phyloP scores from a whole-genome alignment of 192 early-diverging fungal genomes.

The Phycomyces blakesleeanus region DNA sequence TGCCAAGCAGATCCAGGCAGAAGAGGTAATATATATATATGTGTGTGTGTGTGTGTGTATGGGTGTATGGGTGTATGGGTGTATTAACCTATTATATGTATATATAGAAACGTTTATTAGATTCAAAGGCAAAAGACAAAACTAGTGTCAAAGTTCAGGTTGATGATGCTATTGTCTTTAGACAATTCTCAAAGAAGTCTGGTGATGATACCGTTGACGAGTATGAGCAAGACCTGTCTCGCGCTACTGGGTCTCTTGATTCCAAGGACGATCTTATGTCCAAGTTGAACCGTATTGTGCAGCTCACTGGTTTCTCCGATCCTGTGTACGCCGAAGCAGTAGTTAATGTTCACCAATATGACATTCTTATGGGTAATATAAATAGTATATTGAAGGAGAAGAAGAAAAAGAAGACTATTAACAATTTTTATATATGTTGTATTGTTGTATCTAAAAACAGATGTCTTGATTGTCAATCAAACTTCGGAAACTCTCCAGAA shows the following conservation, averaged over 20 bases:
- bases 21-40: slow-evolving; percentile 46
- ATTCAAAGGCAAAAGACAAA: slow-evolving; percentile 64
- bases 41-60: too few species aligned
- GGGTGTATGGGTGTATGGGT: too few species aligned
- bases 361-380: slow-evolving; percentile 79
- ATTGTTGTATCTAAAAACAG: too few species aligned
- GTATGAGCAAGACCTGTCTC: slow-evolving; percentile 88
- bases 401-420: too few species aligned
- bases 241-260: slow-evolving; percentile 73
- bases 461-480: slow-evolving; percentile 97
- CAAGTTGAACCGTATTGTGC: slow-evolving; percentile 91
- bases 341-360: slow-evolving; percentile 95
- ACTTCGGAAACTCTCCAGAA: slow-evolving; percentile 93
- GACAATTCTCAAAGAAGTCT: slow-evolving; percentile 76
- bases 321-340: slow-evolving; percentile 99
- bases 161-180: slow-evolving; percentile 86
- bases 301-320: slow-evolving; percentile 96
- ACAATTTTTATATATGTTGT: too few species aligned
- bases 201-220: slow-evolving; percentile 63
- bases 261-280: slow-evolving; percentile 77
- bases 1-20: slow-evolving; percentile 61
- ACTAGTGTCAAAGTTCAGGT: slow-evolving; percentile 67
- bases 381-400: slow-evolving; percentile 36
- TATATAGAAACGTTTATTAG: slow-evolving; percentile 48
- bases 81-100: too few species aligned